Conservation (phyloP, 1,284 basidiomycete genomes). For the Wolfiporia cocos region DNA sequence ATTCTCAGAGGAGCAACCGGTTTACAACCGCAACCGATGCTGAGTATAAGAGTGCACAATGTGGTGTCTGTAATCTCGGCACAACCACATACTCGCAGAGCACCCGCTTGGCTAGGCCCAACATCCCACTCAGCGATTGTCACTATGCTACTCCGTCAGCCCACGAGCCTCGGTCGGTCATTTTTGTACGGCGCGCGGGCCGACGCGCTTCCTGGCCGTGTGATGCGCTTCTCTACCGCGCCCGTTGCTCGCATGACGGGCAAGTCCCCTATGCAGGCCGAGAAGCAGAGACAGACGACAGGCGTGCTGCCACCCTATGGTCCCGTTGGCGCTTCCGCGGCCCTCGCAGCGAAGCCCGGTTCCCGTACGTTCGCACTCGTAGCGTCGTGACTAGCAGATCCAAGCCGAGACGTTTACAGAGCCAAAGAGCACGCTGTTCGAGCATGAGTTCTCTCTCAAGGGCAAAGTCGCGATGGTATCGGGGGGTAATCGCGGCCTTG, state of each 20-base stretch:
- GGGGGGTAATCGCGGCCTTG: conserved; percentile 76
- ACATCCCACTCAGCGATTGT: no score
- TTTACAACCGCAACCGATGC: no score
- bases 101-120: no score
- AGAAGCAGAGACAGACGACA: conserved; percentile 19
- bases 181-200: no score
- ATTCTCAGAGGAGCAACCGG: no score
- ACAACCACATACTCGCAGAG: no score
- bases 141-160: no score
- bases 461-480: conserved; percentile 75
- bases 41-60: no score
- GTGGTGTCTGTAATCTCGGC: no score
- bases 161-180: no score
- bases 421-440: conserved; percentile 37
- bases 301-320: conserved; percentile 41
- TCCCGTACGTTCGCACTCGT: conserved; percentile 14
- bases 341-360: conserved; percentile 34
- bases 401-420: no score
- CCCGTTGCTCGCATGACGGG: background rate
- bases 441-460: conserved; percentile 67
- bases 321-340: conserved; percentile 57
- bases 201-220: background rate
- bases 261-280: conserved; percentile 5
- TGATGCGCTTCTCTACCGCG: conserved; percentile 4
- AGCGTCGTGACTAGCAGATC: no score